Evolutionary conservation across 2,329 filamentous ascomycete species (phyloP).

Genomic region (Beauveria bassiana): DNA sequence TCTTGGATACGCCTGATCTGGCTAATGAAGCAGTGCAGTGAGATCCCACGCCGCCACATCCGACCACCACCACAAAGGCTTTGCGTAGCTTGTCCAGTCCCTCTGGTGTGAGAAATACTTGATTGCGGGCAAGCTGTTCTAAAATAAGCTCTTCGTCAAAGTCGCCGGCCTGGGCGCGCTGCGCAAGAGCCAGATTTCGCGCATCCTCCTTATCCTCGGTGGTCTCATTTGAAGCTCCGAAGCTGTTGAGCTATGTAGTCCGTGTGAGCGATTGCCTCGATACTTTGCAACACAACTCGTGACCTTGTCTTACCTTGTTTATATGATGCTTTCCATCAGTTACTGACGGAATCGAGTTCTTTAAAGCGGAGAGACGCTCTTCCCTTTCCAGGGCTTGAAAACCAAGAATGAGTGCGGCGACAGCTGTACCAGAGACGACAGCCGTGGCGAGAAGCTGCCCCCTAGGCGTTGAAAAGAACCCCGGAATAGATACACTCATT

Average conservation of each 20-base stretch:
- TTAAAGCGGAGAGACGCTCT: conserved; percentile 47
- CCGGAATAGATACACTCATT: conserved; percentile 38
- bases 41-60: conserved; percentile 89
- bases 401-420: conserved; percentile 52
- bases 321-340: conserved; percentile 16
- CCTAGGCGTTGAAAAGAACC: conserved; percentile 36
- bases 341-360: conserved; percentile 47
- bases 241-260: conserved; percentile 47
- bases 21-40: conserved; percentile 82
- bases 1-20: conserved; percentile 78
- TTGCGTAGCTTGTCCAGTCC: conserved; percentile 73
- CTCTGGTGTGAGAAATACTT: conserved; percentile 78
- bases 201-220: conserved; percentile 52
- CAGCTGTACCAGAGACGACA: conserved; percentile 53
- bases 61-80: conserved; percentile 82
- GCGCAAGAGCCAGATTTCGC: conserved; percentile 50
- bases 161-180: conserved; percentile 53
- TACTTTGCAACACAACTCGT: neutral
- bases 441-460: conserved; percentile 65
- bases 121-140: conserved; percentile 88
- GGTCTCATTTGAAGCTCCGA: conserved; percentile 44
- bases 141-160: conserved; percentile 76
- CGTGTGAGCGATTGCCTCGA: conserved; percentile 15
- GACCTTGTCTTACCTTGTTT: conserved; percentile 14
- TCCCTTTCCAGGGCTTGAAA: conserved; percentile 53